phyloP scores from a whole-genome alignment of 2,329 filamentous ascomycete genomes.

The Chaetomiaceae sp. region DNA sequence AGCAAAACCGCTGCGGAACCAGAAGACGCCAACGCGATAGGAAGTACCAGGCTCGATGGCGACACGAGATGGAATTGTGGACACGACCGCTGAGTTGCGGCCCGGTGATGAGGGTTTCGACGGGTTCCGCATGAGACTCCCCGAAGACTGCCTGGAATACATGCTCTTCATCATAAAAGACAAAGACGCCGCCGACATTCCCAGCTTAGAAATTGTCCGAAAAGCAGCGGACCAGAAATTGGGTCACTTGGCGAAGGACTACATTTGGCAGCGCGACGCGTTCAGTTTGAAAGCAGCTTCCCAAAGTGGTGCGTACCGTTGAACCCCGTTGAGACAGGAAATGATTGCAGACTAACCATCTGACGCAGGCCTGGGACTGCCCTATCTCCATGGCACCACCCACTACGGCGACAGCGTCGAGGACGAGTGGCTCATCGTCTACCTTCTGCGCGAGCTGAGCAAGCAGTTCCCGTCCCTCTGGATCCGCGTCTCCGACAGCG shows the following conservation, averaged over 20 bases:
- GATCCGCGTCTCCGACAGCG: slow-evolving; percentile 77
- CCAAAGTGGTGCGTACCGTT: slow-evolving; percentile 42
- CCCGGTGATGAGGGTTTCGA: slow-evolving; percentile 26
- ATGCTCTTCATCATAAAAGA: slow-evolving; percentile 65
- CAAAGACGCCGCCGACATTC: slow-evolving; percentile 45
- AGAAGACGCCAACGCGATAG: no score
- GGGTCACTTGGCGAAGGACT: slow-evolving; percentile 64
- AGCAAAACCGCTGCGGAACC: not conserved
- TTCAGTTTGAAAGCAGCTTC: slow-evolving; percentile 66
- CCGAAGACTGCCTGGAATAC: slow-evolving; percentile 84
- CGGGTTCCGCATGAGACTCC: slow-evolving; percentile 41
- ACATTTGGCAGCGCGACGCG: slow-evolving; percentile 89
- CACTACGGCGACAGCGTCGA: slow-evolving; percentile 93
- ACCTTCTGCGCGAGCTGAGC: slow-evolving; percentile 75
- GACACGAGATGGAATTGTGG: slow-evolving; percentile 5
- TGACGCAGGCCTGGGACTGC: slow-evolving; percentile 35
- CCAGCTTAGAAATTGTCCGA: slow-evolving; percentile 64
- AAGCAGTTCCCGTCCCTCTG: slow-evolving; percentile 67
- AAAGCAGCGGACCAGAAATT: slow-evolving; percentile 59
- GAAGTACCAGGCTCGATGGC: not conserved
- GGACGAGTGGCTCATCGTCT: slow-evolving; percentile 96
- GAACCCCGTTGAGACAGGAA: not conserved
- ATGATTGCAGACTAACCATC: not conserved
- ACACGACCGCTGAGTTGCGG: slow-evolving; percentile 17
- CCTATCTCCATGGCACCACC: slow-evolving; percentile 68